A percentile compares a stretch with the other conserved stretches of the same genome.
These are phyloP conservation scores for Apiospora malaysiana DNA, from an alignment of 2,329 filamentous ascomycete species.

Conservation along the genomic window DNA sequence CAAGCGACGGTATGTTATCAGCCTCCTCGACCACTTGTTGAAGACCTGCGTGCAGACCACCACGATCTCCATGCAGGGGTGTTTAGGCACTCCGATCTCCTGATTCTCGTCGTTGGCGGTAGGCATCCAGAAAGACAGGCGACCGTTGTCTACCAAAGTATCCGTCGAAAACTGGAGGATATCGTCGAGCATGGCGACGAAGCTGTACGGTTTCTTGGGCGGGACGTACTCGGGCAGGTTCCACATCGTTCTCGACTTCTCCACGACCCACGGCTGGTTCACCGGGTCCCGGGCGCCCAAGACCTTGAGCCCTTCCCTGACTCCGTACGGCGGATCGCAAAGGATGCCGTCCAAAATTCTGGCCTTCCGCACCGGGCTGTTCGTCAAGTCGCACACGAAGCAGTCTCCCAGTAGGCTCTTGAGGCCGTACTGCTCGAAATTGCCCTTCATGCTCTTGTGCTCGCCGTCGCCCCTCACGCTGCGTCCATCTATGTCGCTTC, in stretches of 20 bases:
- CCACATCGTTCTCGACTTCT: slow-evolving; percentile 73
- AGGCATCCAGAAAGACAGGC: slow-evolving; percentile 97
- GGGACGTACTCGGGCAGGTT: slow-evolving; percentile 47
- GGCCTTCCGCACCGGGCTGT: slow-evolving; percentile 71
- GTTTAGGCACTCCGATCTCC: slow-evolving; percentile 77
- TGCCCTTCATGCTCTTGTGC: slow-evolving; percentile 62
- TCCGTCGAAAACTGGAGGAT: slow-evolving; percentile 82
- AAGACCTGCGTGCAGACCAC: slow-evolving; percentile 85
- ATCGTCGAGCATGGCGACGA: slow-evolving; percentile 87
- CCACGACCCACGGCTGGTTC: slow-evolving; percentile 64
- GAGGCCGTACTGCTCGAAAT: slow-evolving; percentile 85
- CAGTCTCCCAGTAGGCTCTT: slow-evolving; percentile 71
- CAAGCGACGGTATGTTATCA: slow-evolving; percentile 84
- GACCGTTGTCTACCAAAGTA: slow-evolving; percentile 77
- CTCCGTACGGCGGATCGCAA: slow-evolving; percentile 95
- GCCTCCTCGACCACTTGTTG: slow-evolving; percentile 87
- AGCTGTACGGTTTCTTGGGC: slow-evolving; percentile 91
- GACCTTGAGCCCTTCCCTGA: slow-evolving; percentile 89
- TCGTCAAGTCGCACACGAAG: slow-evolving; percentile 87
- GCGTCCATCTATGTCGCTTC: slow-evolving; percentile 92
- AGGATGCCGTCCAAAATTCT: slow-evolving; percentile 80
- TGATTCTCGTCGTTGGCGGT: slow-evolving; percentile 81
- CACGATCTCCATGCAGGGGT: slow-evolving; percentile 76
- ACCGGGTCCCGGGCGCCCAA: slow-evolving; percentile 76
- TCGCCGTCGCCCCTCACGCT: slow-evolving; percentile 77